phyloP scores from a whole-genome alignment of 148 eudicot species.

The Amaranthus hypochondriacus region DNA sequence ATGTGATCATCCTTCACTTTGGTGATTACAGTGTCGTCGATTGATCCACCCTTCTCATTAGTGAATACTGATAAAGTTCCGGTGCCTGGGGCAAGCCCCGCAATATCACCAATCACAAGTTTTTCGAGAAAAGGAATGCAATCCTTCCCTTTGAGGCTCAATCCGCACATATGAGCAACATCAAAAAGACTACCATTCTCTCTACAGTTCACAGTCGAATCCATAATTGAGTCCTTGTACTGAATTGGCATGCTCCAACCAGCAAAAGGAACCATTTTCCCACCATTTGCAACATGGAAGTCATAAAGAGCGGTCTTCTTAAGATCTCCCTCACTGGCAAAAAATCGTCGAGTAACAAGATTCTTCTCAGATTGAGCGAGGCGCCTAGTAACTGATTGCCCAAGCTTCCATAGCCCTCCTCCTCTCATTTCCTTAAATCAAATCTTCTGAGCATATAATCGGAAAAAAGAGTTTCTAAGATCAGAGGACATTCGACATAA shows the following conservation, averaged over 20 bases:
- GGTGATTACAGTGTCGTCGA: constrained; percentile 92
- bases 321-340: constrained; percentile 71
- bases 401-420: constrained; percentile 88
- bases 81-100: constrained; percentile 78
- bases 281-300: constrained; percentile 85
- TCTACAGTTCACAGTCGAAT: constrained; percentile 83
- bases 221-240: constrained; percentile 97
- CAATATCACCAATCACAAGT: constrained; percentile 92
- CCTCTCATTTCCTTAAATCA: constrained; percentile 61
- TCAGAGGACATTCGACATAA: not conserved
- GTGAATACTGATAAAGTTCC: constrained; percentile 89
- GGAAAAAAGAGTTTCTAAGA: not conserved
- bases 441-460: constrained; percentile 19
- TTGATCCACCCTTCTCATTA: constrained; percentile 92
- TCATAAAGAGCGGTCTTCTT: constrained; percentile 82
- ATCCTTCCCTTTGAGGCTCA: constrained; percentile 85
- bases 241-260: constrained; percentile 99
- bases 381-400: constrained; percentile 85
- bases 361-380: constrained; percentile 77
- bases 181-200: constrained; percentile 90
- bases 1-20: constrained; percentile 82
- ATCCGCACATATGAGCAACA: constrained; percentile 94
- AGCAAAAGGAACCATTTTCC: constrained; percentile 99
- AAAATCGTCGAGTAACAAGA: constrained; percentile 54
- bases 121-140: constrained; percentile 84